Base-by-base conservation (phyloP, 352 stramenopile species). In the Phytophthora kernoviae region DNA sequence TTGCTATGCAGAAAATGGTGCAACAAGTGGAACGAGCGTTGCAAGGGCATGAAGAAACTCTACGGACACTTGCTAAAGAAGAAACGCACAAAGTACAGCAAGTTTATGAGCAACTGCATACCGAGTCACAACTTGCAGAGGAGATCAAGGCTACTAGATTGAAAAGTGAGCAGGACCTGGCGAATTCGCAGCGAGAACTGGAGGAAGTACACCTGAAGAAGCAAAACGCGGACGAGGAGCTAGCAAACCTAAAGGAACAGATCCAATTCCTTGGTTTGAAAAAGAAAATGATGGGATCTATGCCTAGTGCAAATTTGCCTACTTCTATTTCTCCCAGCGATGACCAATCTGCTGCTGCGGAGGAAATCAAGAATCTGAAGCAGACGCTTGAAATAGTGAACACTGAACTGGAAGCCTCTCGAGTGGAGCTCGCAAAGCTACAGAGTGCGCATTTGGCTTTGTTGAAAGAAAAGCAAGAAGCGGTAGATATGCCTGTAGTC, bases 81-180 rank as follows among this genome's bases (percentile, higher is more conserved):
- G 82, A 88, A 54, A 41, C 62, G 0, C 46, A 62, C 4, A 88
- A 79, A 33, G 66, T 90, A 2, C 58, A 86, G 47, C 53, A 65
- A 34, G 48, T 92, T 6, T 90, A 88, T 30, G 71, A 87, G 34
- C 60, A 82, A 17, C 52, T 90, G 15, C 70, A 83, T 37, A 51
- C 70, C 7, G 76, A 91, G 41, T 73, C 56, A 0, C 70, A 82
- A 27, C 53, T 87, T 6, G 67, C 54, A 0, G 73, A 84, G 5
- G 73, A 91, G 40, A 59, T 79, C 20, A 73, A 77, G 45, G n/a
- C n/a, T 0, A 60, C 66, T 12, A 58, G 73, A 14, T 6, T 65
- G 5, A 40, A 65, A n/a, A 47, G 55, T 1, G 68, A 85, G 33
- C 54, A 73, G 15, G 40, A 81, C 12, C 30, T 75, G 20, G 21